phyloP scores from a whole-genome alignment of 202 grass and related monocot species.

The Eragrostis tef region DNA sequence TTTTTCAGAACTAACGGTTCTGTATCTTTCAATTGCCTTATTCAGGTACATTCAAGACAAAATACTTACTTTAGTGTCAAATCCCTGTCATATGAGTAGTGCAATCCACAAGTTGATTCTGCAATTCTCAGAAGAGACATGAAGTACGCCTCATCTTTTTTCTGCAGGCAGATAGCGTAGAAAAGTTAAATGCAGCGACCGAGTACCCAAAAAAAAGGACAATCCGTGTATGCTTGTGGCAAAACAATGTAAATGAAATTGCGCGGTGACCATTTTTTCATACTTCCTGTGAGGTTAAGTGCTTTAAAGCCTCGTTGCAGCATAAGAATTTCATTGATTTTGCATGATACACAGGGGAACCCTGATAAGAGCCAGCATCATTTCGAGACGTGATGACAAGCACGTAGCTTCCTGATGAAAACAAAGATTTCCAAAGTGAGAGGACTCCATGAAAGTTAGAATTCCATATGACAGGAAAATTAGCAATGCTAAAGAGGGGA shows the following conservation, averaged over 20 bases:
- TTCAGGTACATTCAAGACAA: constrained; percentile 28
- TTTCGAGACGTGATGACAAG: constrained; percentile 87
- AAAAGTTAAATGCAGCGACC: constrained; percentile 27
- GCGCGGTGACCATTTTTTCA: constrained; percentile 13
- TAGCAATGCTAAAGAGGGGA: too few species aligned
- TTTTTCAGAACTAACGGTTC: neutral
- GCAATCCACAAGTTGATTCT: constrained; percentile 78
- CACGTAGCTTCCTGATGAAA: constrained; percentile 77
- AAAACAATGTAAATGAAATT: constrained; percentile 44
- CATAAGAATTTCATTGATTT: constrained; percentile 83
- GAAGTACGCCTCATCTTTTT: constrained; percentile 93
- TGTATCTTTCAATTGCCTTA: constrained; percentile 15
- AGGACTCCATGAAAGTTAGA: constrained; percentile 14
- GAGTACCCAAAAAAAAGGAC: constrained; percentile 20
- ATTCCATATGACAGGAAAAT: constrained; percentile 30
- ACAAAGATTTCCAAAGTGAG: constrained; percentile 46
- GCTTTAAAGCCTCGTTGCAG: constrained; percentile 82
- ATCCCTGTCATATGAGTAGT: constrained; percentile 89
- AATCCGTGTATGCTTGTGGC: neutral
- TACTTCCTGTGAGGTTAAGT: constrained; percentile 96
- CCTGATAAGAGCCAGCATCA: constrained; percentile 75
- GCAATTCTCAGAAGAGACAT: constrained; percentile 89
- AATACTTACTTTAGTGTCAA: constrained; percentile 86
- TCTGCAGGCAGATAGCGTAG: constrained; percentile 58
- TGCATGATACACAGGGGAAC: constrained; percentile 66